Conservation (phyloP, 2,329 filamentous ascomycete genomes). For the Biscogniauxia marginata region DNA sequence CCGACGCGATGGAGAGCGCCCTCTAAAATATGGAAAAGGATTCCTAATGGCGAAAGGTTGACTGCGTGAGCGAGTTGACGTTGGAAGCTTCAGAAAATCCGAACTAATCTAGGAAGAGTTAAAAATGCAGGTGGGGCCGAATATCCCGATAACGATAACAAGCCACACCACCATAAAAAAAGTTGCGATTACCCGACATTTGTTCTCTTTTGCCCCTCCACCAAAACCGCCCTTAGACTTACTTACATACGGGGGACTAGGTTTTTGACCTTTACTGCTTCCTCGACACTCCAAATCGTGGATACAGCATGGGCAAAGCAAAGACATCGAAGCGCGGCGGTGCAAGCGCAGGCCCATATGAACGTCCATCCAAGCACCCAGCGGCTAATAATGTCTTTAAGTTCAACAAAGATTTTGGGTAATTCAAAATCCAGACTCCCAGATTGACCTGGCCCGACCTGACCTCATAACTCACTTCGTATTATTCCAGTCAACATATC, state of each 20-base stretch:
- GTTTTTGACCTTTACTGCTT: background rate
- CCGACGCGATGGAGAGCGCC: background rate
- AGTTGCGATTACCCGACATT: background rate
- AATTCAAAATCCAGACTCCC: slow-evolving; percentile 34
- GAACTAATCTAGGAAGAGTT: background rate
- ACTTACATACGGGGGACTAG: background rate
- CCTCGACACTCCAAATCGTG: slow-evolving; percentile 7
- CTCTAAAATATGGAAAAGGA: background rate
- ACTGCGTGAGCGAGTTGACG: background rate
- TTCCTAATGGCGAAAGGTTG: no score
- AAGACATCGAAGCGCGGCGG: slow-evolving; percentile 37
- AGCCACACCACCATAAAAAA: background rate
- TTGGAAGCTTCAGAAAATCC: background rate
- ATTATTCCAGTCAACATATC: slow-evolving; percentile 79
- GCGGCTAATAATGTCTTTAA: slow-evolving; percentile 86
- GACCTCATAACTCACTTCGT: background rate
- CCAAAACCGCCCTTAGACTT: background rate
- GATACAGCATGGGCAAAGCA: slow-evolving; percentile 39
- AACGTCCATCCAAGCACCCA: slow-evolving; percentile 36
- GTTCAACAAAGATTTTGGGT: slow-evolving; percentile 83
- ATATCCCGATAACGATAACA: background rate
- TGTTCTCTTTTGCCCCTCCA: background rate
- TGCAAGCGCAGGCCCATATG: slow-evolving; percentile 40
- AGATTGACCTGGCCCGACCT: background rate
- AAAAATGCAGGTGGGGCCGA: background rate